Percentiles rank a stretch among this genome's conserved stretches.
phyloP scores from a whole-genome alignment of 1,139 yeast genomes.

The Hansenula lynferdii region DNA sequence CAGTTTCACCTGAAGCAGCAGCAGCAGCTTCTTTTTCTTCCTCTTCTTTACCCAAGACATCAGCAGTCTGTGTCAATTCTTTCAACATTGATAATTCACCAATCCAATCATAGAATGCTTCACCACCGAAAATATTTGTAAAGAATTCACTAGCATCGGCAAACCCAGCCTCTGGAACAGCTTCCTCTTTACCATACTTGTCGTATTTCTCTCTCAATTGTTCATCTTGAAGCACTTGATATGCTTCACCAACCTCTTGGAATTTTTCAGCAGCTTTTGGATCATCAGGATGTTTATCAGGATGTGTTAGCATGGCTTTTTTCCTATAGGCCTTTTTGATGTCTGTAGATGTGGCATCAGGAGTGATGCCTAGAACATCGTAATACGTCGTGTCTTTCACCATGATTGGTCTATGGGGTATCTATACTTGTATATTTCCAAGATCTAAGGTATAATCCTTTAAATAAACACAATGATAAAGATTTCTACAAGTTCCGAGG shows the following conservation, averaged over 20 bases:
- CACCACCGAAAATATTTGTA: slow-evolving; percentile 74
- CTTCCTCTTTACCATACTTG: slow-evolving; percentile 59
- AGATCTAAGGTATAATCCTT: no score
- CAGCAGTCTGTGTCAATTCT: slow-evolving; percentile 56
- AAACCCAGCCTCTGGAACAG: slow-evolving; percentile 64
- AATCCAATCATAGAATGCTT: slow-evolving; percentile 68
- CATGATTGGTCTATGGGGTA: slow-evolving; percentile 46
- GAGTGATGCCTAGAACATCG: slow-evolving; percentile 63
- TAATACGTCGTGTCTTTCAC: slow-evolving; percentile 93
- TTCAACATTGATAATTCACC: slow-evolving; percentile 65
- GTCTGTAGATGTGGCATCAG: slow-evolving; percentile 74
- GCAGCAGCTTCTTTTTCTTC: no score
- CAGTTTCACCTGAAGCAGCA: no score
- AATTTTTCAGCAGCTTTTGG: slow-evolving; percentile 65
- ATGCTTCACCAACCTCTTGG: slow-evolving; percentile 68
- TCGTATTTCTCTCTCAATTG: slow-evolving; percentile 58
- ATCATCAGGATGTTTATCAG: slow-evolving; percentile 91
- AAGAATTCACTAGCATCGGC: slow-evolving; percentile 71
- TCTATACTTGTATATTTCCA: no score
- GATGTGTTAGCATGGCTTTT: slow-evolving; percentile 85
- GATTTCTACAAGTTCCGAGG: background rate
- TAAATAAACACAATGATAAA: no score
- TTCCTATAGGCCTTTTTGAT: slow-evolving; percentile 93
- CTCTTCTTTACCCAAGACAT: slow-evolving; percentile 38
- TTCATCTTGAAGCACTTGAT: slow-evolving; percentile 62